A percentile compares a stretch with the other conserved stretches of the same genome.
Conservation (phyloP, 2,329 filamentous ascomycete species). For the Blastomyces silverae region DNA sequence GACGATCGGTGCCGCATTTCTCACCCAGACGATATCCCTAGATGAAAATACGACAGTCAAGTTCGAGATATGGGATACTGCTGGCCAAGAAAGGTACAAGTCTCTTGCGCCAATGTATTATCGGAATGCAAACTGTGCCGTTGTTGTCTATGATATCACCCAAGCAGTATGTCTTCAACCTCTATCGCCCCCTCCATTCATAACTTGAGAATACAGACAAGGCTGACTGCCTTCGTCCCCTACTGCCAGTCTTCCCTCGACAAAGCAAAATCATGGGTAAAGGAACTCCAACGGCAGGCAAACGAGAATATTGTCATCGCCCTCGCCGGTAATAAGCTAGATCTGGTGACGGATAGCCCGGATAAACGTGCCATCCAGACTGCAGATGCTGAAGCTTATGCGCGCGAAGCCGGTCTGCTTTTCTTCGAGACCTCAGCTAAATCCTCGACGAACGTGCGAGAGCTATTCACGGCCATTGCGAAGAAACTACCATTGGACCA, state of each 20-base stretch:
- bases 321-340: constrained; percentile 93
- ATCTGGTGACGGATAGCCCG: constrained; percentile 87
- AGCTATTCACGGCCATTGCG: constrained; percentile 94
- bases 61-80: constrained; percentile 99
- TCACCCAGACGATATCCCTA: constrained; percentile 97
- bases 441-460: constrained; percentile 90
- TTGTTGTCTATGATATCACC: constrained; percentile 98
- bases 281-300: constrained; percentile 95
- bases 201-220: background rate
- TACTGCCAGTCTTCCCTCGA: constrained; percentile 74
- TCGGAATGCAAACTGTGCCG: constrained; percentile 96
- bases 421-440: constrained; percentile 99
- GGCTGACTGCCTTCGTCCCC: constrained; percentile 49
- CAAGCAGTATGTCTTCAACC: constrained; percentile 66
- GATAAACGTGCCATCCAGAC: constrained; percentile 90
- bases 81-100: constrained; percentile 98
- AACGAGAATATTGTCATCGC: constrained; percentile 99
- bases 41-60: constrained; percentile 98
- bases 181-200: background rate
- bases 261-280: constrained; percentile 99
- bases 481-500: constrained; percentile 97
- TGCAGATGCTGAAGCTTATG: constrained; percentile 90
- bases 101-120: constrained; percentile 99
- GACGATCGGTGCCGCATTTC: constrained; percentile 95
- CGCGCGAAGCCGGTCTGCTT: constrained; percentile 81